Evolutionary conservation across 2,329 filamentous ascomycete species (phyloP).

Genomic region (Pestalotiopsis sp.): DNA sequence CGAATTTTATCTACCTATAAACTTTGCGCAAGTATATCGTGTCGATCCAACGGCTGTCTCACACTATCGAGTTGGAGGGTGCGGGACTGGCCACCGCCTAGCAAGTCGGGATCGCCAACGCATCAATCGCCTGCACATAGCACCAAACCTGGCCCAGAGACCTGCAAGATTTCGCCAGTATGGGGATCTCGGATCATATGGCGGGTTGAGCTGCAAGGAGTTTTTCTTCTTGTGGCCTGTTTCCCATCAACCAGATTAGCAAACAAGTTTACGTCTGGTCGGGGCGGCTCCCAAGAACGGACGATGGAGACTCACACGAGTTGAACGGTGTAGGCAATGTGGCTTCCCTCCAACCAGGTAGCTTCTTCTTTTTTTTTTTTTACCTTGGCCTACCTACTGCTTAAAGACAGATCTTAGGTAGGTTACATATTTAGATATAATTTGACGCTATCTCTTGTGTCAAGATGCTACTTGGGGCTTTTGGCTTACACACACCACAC

Average conservation of each 20-base stretch:
- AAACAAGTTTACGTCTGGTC: neutral
- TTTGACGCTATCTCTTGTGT: neutral
- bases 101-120: constrained; percentile 1
- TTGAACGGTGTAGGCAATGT: too few relatives aligned
- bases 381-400: neutral
- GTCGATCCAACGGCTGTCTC: neutral
- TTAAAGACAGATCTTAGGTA: neutral
- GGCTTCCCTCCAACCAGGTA: too few relatives aligned
- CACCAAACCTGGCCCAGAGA: neutral
- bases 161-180: neutral
- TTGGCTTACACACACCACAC: neutral
- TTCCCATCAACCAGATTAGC: neutral
- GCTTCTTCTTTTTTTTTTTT: too few relatives aligned
- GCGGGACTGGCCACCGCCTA: constrained; percentile 2
- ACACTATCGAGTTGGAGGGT: neutral
- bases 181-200: neutral
- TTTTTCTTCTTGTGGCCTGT: neutral
- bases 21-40: neutral
- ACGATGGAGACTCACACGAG: neutral
- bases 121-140: neutral
- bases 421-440: neutral
- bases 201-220: neutral
- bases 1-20: neutral
- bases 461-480: neutral
- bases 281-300: neutral